Evolutionary conservation across 2,329 filamentous ascomycete species (phyloP), one percentile per base, ranked within the genome.

Genomic region (Arthrobotrys sinensis): DNA sequence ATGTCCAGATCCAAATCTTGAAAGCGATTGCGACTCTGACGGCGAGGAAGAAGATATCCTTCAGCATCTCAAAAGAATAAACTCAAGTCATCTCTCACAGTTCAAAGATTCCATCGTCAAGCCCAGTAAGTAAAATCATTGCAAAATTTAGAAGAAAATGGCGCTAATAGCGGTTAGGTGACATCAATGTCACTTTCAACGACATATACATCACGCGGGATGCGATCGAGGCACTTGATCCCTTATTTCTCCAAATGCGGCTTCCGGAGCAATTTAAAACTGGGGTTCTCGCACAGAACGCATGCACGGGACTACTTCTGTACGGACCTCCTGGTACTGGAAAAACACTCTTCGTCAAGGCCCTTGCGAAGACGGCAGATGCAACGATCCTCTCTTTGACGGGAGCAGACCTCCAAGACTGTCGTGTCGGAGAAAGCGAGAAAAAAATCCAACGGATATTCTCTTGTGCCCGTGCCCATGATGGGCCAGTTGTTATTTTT

Each of bases 291-390:
- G 60, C 60, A 14, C 60, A 32, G 48, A 46, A 46, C 19, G n/a
- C 60, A 3, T 46, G 36, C 10, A 46, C 40, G 11, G 60, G 60
- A n/a, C 4, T 48, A 10, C 45, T 48, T 19, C 96, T 96, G 0
- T 99, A 99, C 82, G 96, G 96, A 66, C 96, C 96, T 81, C 96
- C 96, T 76, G 96, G 96, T 87, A 99, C 96, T 52, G 96, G 96
- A 84, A 99, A 99, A 86, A 99, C 96, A 0, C 96, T 99, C 84
- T 99, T 96, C 1, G 96, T 99, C 84, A 99, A 99, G 85, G 96
- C 96, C 21, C 89, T 99, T 21, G 96, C 45, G 19, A 48, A 48
- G 16, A 48, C 21, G 45, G 60, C 60, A 10, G 48, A 46, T 48
- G 60, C 60, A 45, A 64, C 60, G 4, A 48, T 64, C 2, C 10